A percentile compares a stretch with the other conserved stretches of the same genome.
Evolutionary conservation across 768 basidiomycete species (phyloP).

Genomic region (Tricholoma matsutake): DNA sequence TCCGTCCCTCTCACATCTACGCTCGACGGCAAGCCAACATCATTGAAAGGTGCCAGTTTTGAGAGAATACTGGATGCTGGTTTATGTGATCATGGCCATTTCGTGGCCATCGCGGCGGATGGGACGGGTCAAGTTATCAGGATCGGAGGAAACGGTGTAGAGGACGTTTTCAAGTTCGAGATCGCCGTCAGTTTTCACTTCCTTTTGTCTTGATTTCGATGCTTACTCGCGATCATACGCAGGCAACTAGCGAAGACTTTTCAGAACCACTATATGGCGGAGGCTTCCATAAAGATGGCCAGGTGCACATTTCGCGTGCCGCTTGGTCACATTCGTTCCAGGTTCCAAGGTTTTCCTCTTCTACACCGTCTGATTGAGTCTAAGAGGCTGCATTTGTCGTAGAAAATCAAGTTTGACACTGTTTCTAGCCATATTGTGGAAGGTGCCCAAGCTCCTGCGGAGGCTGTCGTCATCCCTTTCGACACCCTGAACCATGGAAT

Average conservation of each 20-base stretch:
- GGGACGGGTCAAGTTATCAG: conserved; percentile 56
- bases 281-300: conserved; percentile 45
- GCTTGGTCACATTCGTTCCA: conserved; percentile 2
- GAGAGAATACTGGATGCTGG: conserved; percentile 59
- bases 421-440: conserved; percentile 48
- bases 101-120: conserved; percentile 56
- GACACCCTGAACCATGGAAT: conserved; percentile 64
- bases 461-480: conserved; percentile 60
- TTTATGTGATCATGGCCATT: conserved; percentile 49
- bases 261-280: conserved; percentile 58
- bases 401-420: conserved; percentile 45
- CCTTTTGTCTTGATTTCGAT: background rate
- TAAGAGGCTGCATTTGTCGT: background rate
- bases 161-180: conserved; percentile 53
- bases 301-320: conserved; percentile 56
- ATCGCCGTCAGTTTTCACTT: conserved; percentile 45
- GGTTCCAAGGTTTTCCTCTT: background rate
- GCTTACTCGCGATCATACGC: background rate
- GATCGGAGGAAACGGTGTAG: conserved; percentile 40
- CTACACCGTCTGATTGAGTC: background rate
- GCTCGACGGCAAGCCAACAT: conserved; percentile 45
- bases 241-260: conserved; percentile 28
- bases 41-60: conserved; percentile 44
- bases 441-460: conserved; percentile 43
- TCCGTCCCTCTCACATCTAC: conserved; percentile 49